These are phyloP conservation scores for Nigrospora osmanthi DNA, from an alignment of 2,329 filamentous ascomycete genomes.

Conservation along the genomic window DNA sequence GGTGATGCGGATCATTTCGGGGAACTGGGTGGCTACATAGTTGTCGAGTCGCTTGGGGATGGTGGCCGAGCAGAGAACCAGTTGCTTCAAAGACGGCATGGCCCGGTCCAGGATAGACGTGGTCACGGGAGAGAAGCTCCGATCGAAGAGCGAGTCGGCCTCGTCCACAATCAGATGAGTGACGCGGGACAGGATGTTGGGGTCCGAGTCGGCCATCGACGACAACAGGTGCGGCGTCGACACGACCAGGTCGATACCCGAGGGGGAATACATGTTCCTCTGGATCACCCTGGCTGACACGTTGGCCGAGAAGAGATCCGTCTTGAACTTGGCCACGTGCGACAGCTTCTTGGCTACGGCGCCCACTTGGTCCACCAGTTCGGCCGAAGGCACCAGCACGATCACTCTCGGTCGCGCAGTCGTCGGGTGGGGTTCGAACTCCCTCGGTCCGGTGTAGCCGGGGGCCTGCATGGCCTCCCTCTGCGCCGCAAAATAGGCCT, in stretches of 20 bases:
- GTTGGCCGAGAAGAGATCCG: conserved; percentile 72
- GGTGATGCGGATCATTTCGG: conserved; percentile 75
- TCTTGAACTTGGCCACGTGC: conserved; percentile 80
- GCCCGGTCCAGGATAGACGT: conserved; percentile 75
- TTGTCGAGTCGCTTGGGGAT: conserved; percentile 86
- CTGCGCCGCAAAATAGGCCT: conserved; percentile 45
- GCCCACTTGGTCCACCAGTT: conserved; percentile 84
- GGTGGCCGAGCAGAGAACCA: conserved; percentile 91
- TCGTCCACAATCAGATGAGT: conserved; percentile 87
- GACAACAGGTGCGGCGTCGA: conserved; percentile 84
- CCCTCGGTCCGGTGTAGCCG: conserved; percentile 51
- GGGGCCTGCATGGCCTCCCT: conserved; percentile 46
- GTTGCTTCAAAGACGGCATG: conserved; percentile 72
- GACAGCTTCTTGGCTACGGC: conserved; percentile 73
- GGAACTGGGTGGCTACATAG: conserved; percentile 74
- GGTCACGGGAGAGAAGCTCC: conserved; percentile 81
- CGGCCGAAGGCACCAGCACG: conserved; percentile 84
- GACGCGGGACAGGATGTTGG: conserved; percentile 87
- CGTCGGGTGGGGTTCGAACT: conserved; percentile 64
- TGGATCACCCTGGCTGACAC: conserved; percentile 74
- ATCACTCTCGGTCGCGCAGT: conserved; percentile 76
- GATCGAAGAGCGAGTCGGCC: conserved; percentile 91
- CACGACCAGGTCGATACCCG: conserved; percentile 78
- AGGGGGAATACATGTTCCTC: conserved; percentile 70
- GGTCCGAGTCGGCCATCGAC: conserved; percentile 82